Percentiles rank a stretch among this genome's conserved stretches.
These are phyloP conservation scores for Apiotrichum sp. DNA, from an alignment of 1,284 basidiomycete genomes.

Conservation along the genomic window DNA sequence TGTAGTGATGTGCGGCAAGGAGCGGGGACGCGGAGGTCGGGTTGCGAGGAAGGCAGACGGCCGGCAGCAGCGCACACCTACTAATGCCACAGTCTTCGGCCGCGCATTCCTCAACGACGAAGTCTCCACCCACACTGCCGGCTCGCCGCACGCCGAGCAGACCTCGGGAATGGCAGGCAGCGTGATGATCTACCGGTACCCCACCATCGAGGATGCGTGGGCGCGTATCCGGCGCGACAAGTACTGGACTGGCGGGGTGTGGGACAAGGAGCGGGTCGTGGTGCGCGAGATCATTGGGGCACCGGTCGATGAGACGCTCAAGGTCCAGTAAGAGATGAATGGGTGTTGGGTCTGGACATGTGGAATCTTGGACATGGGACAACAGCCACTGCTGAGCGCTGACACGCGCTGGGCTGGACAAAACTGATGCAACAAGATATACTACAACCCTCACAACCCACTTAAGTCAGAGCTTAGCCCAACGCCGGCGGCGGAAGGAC, in stretches of 20 bases:
- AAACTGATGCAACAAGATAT: too few species aligned
- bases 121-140: conserved; percentile 7
- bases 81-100: conserved; percentile 18
- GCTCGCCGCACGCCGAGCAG: conserved; percentile 13
- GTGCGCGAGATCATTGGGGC: conserved; percentile 34
- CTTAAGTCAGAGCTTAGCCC: too few species aligned
- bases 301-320: conserved; percentile 18
- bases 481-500: neutral
- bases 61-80: too few species aligned
- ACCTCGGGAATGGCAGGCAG: conserved; percentile 33
- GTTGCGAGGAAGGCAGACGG: too few species aligned
- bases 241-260: conserved; percentile 44
- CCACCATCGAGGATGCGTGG: conserved; percentile 34
- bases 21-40: neutral
- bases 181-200: conserved; percentile 37
- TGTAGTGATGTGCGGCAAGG: neutral
- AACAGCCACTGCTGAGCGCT: too few species aligned
- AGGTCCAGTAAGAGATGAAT: conserved; percentile 12
- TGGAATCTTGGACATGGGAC: too few species aligned
- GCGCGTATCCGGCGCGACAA: conserved; percentile 37
- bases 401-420: too few species aligned
- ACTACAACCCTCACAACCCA: too few species aligned
- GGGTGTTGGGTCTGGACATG: too few species aligned
- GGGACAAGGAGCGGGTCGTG: conserved; percentile 36
- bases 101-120: conserved; percentile 19